These are phyloP conservation scores for Omphalotus guepiniiformis DNA, from an alignment of 768 basidiomycete genomes.

Conservation along the genomic window DNA sequence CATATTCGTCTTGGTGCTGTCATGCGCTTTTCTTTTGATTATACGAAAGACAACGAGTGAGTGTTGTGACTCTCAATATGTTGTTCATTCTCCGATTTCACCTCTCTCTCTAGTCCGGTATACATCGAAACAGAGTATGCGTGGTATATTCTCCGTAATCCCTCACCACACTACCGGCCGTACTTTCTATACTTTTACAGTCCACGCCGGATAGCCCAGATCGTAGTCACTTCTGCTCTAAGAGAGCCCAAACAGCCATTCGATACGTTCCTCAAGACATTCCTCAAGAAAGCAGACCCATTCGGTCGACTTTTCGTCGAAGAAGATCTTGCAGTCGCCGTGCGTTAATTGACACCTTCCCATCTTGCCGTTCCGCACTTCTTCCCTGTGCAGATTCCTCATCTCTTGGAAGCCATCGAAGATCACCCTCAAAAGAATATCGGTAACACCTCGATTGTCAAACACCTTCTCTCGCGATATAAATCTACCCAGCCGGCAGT, in stretches of 20 bases:
- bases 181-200: constrained; percentile 46
- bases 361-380: no score
- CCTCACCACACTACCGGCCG: constrained; percentile 40
- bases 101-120: constrained; percentile 53
- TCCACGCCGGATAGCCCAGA: constrained; percentile 47
- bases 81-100: no score
- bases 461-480: no score
- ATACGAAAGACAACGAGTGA: constrained; percentile 45
- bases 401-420: no score
- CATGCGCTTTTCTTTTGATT: constrained; percentile 47
- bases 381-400: no score
- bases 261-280: constrained; percentile 30
- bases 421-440: no score
- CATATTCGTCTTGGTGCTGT: constrained; percentile 47
- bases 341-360: no score
- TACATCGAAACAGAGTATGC: constrained; percentile 63
- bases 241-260: constrained; percentile 26
- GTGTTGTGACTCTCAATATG: constrained; percentile 20
- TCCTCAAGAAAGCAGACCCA: constrained; percentile 19
- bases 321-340: constrained; percentile 1
- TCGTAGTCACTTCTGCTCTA: constrained; percentile 35
- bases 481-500: not conserved
- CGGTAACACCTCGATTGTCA: no score
- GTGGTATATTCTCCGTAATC: constrained; percentile 54
- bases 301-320: not conserved